phyloP scores from a whole-genome alignment of 1,284 basidiomycete genomes.

The Meira nashicola region DNA sequence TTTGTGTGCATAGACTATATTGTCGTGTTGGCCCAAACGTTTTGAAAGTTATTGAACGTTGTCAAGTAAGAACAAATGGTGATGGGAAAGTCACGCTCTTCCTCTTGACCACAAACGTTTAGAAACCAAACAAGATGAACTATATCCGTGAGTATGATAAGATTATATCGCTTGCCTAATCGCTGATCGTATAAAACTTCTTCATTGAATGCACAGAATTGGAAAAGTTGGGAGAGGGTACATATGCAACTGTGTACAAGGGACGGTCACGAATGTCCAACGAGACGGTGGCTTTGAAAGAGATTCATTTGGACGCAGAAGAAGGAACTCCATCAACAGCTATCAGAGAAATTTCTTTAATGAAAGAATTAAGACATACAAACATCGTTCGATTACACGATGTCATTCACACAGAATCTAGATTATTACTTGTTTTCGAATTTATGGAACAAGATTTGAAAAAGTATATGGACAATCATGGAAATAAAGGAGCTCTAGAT shows the following conservation, averaged over 20 bases:
- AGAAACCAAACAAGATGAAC: slow-evolving; percentile 28
- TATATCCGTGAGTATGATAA: slow-evolving; percentile 35
- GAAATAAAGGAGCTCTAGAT: slow-evolving; percentile 88
- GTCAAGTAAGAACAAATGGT: no score
- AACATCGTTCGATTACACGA: slow-evolving; percentile 95
- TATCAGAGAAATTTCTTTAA: slow-evolving; percentile 89
- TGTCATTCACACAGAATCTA: slow-evolving; percentile 90
- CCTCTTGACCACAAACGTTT: no score
- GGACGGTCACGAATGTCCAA: slow-evolving; percentile 49
- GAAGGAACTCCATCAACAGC: slow-evolving; percentile 91
- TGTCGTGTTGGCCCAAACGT: no score
- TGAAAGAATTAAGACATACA: slow-evolving; percentile 93
- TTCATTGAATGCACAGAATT: slow-evolving; percentile 24
- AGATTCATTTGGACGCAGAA: slow-evolving; percentile 91
- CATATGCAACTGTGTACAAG: slow-evolving; percentile 53
- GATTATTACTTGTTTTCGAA: slow-evolving; percentile 97
- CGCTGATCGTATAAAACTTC: neutral
- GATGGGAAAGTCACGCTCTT: no score
- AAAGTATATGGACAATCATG: slow-evolving; percentile 98
- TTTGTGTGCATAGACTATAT: no score
- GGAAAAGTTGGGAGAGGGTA: slow-evolving; percentile 53
- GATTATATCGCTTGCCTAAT: neutral
- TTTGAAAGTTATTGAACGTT: no score
- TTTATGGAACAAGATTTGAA: slow-evolving; percentile 98
- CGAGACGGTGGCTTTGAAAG: slow-evolving; percentile 63